phyloP scores from a whole-genome alignment of 2,329 filamentous ascomycete genomes.

The Aspergillus aculeatinus region DNA sequence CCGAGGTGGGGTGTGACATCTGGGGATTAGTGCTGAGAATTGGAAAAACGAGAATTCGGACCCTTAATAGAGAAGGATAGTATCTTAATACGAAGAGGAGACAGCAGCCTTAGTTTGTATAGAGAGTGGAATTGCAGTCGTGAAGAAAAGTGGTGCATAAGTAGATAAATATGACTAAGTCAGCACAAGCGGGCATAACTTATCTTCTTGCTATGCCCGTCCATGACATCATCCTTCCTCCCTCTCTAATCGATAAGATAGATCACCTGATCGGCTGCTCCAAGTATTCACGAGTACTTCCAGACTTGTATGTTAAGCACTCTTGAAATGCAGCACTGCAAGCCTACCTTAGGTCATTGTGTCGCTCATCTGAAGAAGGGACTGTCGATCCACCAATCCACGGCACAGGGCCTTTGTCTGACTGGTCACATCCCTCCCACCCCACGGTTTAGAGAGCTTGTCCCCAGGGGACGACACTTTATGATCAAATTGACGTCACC shows the following conservation, averaged over 20 bases:
- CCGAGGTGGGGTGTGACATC: not conserved
- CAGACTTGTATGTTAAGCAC: not conserved
- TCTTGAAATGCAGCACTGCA: not conserved
- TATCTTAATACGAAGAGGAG: no score
- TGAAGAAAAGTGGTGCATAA: not conserved
- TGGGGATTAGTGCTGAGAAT: not conserved
- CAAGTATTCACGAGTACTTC: no score
- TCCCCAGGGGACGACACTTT: not conserved
- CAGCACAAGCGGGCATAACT: not conserved
- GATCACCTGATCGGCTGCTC: not conserved
- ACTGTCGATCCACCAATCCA: not conserved
- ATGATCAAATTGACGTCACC: conserved; percentile 10
- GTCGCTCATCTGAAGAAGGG: not conserved
- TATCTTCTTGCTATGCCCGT: not conserved
- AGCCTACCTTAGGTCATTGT: not conserved
- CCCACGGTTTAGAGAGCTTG: not conserved
- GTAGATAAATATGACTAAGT: no score
- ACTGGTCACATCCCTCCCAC: not conserved
- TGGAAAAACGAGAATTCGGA: no score
- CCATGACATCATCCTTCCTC: conserved; percentile 1
- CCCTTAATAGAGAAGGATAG: no score
- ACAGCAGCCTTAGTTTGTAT: not conserved
- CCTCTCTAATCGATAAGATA: not conserved
- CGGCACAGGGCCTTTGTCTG: not conserved
- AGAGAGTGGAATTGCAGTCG: not conserved